Conservation (phyloP, 1,284 basidiomycete species). For the Tilletiaria anomala region DNA sequence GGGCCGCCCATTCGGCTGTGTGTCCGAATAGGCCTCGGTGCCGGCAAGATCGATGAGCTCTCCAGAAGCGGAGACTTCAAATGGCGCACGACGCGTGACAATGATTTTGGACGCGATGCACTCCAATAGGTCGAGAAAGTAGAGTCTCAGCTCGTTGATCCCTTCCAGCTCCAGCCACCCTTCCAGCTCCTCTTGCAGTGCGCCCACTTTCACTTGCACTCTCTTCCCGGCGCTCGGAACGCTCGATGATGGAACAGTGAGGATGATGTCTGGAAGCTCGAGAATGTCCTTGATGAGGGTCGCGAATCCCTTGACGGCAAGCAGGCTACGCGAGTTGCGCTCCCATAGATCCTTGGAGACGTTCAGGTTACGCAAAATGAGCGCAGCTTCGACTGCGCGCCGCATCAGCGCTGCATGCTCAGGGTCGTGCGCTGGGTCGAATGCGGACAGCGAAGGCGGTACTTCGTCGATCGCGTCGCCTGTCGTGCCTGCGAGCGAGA, state of each 20-base stretch:
- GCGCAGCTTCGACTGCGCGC: slow-evolving; percentile 19
- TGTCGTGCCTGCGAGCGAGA: not conserved
- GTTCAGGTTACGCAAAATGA: slow-evolving; percentile 26
- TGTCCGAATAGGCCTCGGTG: too few species aligned
- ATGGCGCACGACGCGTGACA: not conserved
- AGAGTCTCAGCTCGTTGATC: slow-evolving; percentile 22
- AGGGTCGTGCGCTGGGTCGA: not conserved
- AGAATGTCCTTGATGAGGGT: slow-evolving; percentile 15
- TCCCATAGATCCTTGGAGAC: too few species aligned
- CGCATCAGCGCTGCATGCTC: slow-evolving; percentile 21
- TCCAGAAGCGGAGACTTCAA: too few species aligned
- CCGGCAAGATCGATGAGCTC: too few species aligned
- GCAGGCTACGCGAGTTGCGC: slow-evolving; percentile 12
- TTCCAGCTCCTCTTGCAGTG: too few species aligned
- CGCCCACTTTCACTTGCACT: not conserved
- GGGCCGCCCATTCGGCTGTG: too few species aligned
- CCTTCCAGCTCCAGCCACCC: slow-evolving; percentile 22
- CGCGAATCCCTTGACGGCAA: slow-evolving; percentile 8
- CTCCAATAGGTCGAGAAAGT: slow-evolving; percentile 33
- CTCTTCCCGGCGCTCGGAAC: not conserved
- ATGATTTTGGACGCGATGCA: not conserved
- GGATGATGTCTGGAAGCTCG: slow-evolving; percentile 3
- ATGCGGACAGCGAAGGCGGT: not conserved
- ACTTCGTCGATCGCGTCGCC: not conserved
- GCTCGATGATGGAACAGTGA: too few species aligned